phyloP scores from a whole-genome alignment of 2,329 filamentous ascomycete genomes.

The Teratosphaeria viscida region DNA sequence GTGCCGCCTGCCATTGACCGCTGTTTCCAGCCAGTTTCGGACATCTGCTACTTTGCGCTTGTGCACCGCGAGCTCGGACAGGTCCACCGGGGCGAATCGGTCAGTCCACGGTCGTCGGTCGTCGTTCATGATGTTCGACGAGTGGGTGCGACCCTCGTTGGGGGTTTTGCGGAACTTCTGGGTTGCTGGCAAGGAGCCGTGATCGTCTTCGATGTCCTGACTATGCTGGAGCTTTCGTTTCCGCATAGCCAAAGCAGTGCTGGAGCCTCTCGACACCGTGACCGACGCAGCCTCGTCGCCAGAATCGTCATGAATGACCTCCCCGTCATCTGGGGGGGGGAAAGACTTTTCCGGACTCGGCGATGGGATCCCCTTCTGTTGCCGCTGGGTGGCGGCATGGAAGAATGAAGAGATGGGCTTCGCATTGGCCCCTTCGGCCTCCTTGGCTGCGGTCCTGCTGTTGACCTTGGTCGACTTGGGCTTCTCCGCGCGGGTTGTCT shows the following conservation, averaged over 20 bases:
- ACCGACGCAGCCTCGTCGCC: slow-evolving; percentile 18
- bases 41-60: slow-evolving; percentile 90
- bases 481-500: slow-evolving; percentile 12
- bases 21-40: slow-evolving; percentile 67
- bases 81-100: slow-evolving; percentile 60
- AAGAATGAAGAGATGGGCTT: slow-evolving; percentile 42
- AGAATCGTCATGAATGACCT: slow-evolving; percentile 24
- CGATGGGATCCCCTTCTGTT: slow-evolving; percentile 26
- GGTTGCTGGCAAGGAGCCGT: slow-evolving; percentile 12
- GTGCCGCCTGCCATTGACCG: slow-evolving; percentile 46
- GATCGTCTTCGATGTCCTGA: slow-evolving; percentile 8
- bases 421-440: slow-evolving; percentile 25
- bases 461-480: slow-evolving; percentile 9
- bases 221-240: slow-evolving; percentile 23
- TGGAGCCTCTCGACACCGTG: slow-evolving; percentile 22
- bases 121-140: slow-evolving; percentile 26
- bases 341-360: slow-evolving; percentile 32
- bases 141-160: slow-evolving; percentile 24
- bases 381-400: slow-evolving; percentile 32
- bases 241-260: slow-evolving; percentile 22
- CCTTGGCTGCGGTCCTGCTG: slow-evolving; percentile 23
- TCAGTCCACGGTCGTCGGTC: slow-evolving; percentile 78
- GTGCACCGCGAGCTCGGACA: slow-evolving; percentile 85
- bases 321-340: slow-evolving; percentile 10
- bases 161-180: slow-evolving; percentile 37